phyloP scores from a whole-genome alignment of 179 eudicot genomes.

The Actinidia arguta region DNA sequence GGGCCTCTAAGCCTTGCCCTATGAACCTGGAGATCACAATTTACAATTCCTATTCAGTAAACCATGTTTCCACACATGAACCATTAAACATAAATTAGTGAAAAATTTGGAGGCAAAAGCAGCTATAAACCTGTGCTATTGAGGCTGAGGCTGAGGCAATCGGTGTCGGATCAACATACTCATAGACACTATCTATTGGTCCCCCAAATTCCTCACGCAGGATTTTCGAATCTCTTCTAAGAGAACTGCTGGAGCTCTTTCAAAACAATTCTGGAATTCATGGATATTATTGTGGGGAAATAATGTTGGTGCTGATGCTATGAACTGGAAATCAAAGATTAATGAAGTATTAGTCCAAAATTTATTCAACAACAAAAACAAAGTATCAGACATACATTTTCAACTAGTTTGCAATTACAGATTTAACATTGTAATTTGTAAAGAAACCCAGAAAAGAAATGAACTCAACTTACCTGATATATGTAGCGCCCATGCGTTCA shows the following conservation, averaged over 20 bases:
- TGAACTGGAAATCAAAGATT: slow-evolving; percentile 56
- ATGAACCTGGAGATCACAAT: slow-evolving; percentile 72
- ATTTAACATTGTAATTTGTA: not conserved
- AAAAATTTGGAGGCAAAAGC: not conserved
- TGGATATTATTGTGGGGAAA: slow-evolving; percentile 96
- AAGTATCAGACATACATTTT: not conserved
- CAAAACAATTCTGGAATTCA: slow-evolving; percentile 96
- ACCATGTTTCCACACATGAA: not conserved
- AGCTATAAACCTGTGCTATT: slow-evolving; percentile 85
- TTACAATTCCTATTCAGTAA: not conserved
- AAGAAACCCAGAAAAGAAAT: slow-evolving; percentile 5
- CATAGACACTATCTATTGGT: slow-evolving; percentile 86
- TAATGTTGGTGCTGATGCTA: slow-evolving; percentile 96
- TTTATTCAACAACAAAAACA: not conserved
- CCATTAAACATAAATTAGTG: not conserved
- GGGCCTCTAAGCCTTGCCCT: slow-evolving; percentile 89
- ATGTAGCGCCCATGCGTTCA: slow-evolving; percentile 98
- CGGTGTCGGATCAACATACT: slow-evolving; percentile 94
- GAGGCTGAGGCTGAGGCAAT: slow-evolving; percentile 99
- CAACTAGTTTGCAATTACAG: not conserved
- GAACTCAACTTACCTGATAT: slow-evolving; percentile 72
- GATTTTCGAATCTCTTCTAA: slow-evolving; percentile 79
- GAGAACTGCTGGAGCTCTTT: slow-evolving; percentile 84
- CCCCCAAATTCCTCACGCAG: slow-evolving; percentile 77
- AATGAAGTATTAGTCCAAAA: slow-evolving; percentile 16